Conservation (phyloP, 108 stramenopile genomes). For the Schizochytrium sp. region DNA sequence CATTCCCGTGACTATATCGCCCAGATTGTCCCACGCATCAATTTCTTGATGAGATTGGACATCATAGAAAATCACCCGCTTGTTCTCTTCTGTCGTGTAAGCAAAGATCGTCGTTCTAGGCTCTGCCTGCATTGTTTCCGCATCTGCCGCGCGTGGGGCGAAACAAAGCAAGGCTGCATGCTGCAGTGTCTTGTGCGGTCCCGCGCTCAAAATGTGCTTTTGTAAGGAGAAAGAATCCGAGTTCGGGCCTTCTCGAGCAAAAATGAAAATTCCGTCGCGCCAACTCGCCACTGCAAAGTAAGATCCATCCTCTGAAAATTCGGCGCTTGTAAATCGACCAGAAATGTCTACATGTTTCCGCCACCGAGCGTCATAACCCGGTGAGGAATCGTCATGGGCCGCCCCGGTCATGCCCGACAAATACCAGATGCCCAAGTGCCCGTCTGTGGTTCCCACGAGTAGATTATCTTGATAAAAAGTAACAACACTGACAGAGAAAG, state of each 20-base stretch:
- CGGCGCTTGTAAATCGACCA: background rate
- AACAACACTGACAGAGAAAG: background rate
- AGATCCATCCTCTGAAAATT: background rate
- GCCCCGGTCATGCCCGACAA: background rate
- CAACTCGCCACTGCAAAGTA: background rate
- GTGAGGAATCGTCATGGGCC: background rate
- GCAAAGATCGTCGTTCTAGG: background rate
- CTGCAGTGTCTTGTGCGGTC: background rate
- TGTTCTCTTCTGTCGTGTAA: background rate
- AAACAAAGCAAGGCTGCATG: background rate
- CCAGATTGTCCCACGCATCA: background rate
- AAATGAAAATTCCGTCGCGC: background rate
- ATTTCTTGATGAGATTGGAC: background rate
- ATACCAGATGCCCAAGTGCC: background rate
- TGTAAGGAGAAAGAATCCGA: background rate
- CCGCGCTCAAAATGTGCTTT: background rate
- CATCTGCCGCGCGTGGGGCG: background rate
- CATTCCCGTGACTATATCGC: background rate
- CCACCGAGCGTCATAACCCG: background rate
- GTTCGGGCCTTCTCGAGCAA: background rate
- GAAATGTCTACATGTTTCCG: background rate
- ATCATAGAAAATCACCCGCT: background rate
- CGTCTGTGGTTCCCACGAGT: background rate
- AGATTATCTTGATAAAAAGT: background rate
- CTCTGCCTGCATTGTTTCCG: too few species aligned